A percentile compares a stretch with the other conserved stretches of the same genome.
These are phyloP conservation scores for Plantago major DNA, from an alignment of 257 asterid species.

Conservation along the genomic window DNA sequence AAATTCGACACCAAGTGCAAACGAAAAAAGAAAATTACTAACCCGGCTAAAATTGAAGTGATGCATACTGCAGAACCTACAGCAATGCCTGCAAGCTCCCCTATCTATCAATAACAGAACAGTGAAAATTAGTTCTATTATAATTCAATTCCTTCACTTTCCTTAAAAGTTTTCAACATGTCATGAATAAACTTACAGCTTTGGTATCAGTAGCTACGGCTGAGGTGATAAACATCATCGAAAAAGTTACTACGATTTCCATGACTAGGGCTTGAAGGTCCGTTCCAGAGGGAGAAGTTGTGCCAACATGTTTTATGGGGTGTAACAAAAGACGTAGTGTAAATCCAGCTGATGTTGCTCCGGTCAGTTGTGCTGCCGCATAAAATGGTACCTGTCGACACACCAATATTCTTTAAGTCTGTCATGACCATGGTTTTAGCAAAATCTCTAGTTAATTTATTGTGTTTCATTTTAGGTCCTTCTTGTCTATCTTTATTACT, in stretches of 20 bases:
- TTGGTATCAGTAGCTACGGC: slow-evolving; percentile 92
- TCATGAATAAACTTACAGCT: slow-evolving; percentile 50
- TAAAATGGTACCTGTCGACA: slow-evolving; percentile 55
- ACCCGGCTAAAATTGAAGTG: slow-evolving; percentile 85
- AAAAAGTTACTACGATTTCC: slow-evolving; percentile 75
- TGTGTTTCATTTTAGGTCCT: no score
- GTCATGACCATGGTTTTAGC: no score
- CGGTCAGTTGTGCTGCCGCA: slow-evolving; percentile 61
- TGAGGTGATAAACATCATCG: slow-evolving; percentile 83
- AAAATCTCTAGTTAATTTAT: no score
- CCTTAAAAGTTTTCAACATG: neutral
- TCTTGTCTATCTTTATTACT: no score
- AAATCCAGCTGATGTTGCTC: slow-evolving; percentile 56
- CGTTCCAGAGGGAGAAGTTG: slow-evolving; percentile 63
- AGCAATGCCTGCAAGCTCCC: slow-evolving; percentile 88
- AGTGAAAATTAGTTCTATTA: no score
- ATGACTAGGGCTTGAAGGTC: slow-evolving; percentile 60
- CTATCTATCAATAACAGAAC: slow-evolving; percentile 32
- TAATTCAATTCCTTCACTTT: no score
- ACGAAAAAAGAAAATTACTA: no score
- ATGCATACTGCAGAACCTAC: slow-evolving; percentile 94
- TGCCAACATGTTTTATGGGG: slow-evolving; percentile 70
- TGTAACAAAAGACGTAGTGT: slow-evolving; percentile 55
- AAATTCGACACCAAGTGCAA: no score
- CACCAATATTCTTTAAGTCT: no score